phyloP scores from a whole-genome alignment of 1,139 yeast species.

The Nakaseomyces nivariensis region DNA sequence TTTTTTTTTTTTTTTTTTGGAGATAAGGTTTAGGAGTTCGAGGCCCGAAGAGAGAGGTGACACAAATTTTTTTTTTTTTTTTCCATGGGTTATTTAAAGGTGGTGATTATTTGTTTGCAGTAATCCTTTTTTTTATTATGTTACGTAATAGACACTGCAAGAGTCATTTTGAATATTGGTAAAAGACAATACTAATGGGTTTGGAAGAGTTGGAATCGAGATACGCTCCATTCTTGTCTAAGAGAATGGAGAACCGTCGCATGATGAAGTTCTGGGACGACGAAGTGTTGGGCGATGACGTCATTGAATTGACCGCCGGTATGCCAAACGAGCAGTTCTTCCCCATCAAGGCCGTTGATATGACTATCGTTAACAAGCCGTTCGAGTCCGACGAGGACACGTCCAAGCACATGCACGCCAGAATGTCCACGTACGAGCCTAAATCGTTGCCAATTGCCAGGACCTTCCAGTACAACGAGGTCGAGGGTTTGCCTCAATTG shows the following conservation, averaged over 20 bases:
- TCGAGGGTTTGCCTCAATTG: slow-evolving; percentile 37
- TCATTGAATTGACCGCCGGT: slow-evolving; percentile 45
- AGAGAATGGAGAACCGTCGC: slow-evolving; percentile 14
- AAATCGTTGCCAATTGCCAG: slow-evolving; percentile 34
- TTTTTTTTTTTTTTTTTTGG: too few relatives aligned
- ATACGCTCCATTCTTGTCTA: slow-evolving; percentile 16
- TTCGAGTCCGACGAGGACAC: slow-evolving; percentile 9
- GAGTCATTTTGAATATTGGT: too few relatives aligned
- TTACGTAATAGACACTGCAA: too few relatives aligned
- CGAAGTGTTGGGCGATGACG: slow-evolving; percentile 34
- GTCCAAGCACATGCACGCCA: slow-evolving; percentile 3
- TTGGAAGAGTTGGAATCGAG: slow-evolving; percentile 9
- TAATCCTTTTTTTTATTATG: too few relatives aligned
- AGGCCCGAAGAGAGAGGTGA: too few relatives aligned
- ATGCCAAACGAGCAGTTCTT: slow-evolving; percentile 51
- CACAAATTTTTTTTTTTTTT: too few relatives aligned
- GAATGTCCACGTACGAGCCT: slow-evolving; percentile 8
- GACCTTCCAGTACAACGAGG: slow-evolving; percentile 43
- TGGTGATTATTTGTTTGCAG: too few relatives aligned
- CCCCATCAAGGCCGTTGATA: slow-evolving; percentile 44
- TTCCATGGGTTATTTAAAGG: too few relatives aligned
- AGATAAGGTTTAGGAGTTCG: too few relatives aligned
- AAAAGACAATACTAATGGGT: not conserved
- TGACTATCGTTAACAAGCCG: slow-evolving; percentile 34
- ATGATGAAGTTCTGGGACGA: slow-evolving; percentile 21